Conservation (phyloP, 2,329 filamentous ascomycete species). For the Hysterium pulicare region DNA sequence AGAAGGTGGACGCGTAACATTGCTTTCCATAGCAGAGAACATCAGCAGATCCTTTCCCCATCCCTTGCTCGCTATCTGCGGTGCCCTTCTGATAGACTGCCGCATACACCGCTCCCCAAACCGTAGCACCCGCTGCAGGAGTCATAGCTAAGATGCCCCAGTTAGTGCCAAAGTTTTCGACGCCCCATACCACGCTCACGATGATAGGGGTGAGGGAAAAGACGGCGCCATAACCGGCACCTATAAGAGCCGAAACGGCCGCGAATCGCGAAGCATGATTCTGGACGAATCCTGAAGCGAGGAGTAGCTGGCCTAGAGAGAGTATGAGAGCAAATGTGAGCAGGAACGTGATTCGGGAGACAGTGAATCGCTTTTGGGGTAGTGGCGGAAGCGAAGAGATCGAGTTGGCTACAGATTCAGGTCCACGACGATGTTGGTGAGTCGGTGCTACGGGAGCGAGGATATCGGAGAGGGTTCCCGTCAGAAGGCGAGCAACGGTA, state of each 20-base stretch:
- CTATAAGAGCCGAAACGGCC: conserved; percentile 78
- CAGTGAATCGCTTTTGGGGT: conserved; percentile 43
- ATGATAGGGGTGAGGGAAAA: conserved; percentile 90
- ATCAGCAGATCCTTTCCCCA: conserved; percentile 38
- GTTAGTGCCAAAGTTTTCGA: conserved; percentile 97
- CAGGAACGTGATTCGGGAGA: conserved; percentile 80
- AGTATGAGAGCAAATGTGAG: conserved; percentile 71
- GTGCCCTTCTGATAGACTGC: conserved; percentile 70
- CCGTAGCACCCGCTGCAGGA: conserved; percentile 79
- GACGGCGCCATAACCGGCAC: conserved; percentile 86
- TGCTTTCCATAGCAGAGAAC: conserved; percentile 74
- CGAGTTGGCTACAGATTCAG: conserved; percentile 42
- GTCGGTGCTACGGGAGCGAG: conserved; percentile 60
- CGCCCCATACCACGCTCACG: conserved; percentile 95
- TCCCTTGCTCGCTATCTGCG: conserved; percentile 44
- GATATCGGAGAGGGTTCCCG: conserved; percentile 83
- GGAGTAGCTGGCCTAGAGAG: conserved; percentile 68
- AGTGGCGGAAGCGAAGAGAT: conserved; percentile 32
- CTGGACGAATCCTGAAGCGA: conserved; percentile 74
- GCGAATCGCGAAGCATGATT: conserved; percentile 77
- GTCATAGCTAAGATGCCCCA: conserved; percentile 95
- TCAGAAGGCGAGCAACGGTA: conserved; percentile 84
- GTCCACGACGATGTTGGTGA: conserved; percentile 55
- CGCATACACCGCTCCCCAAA: conserved; percentile 91
- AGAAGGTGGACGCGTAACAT: conserved; percentile 81